phyloP scores from a whole-genome alignment of 306 rosid species.

The Fragaria iinumae region DNA sequence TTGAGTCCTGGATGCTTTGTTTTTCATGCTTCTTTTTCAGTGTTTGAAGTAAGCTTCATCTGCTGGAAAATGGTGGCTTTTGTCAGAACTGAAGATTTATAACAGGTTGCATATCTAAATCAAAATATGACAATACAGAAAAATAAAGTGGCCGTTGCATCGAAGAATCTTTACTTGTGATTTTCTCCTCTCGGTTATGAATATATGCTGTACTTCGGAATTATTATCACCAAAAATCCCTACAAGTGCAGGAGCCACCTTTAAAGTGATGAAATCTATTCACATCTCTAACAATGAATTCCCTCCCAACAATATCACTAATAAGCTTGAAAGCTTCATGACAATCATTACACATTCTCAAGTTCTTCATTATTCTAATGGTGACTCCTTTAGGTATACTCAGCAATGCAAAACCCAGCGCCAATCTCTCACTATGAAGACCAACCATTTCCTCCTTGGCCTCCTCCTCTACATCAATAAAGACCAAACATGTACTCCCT shows the following conservation, averaged over 20 bases:
- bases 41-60: neutral
- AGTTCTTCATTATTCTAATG: constrained; percentile 80
- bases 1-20: neutral
- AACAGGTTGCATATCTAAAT: neutral
- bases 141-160: neutral
- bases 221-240: constrained; percentile 61
- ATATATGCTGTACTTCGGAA: neutral
- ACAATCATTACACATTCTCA: constrained; percentile 77
- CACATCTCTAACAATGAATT: constrained; percentile 70
- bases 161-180: neutral
- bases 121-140: neutral
- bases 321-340: constrained; percentile 75
- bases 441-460: constrained; percentile 62
- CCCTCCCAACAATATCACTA: constrained; percentile 70
- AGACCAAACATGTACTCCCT: constrained; percentile 62
- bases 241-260: constrained; percentile 54
- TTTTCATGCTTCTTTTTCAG: neutral
- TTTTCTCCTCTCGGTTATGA: neutral
- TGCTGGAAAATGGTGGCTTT: neutral
- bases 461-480: constrained; percentile 73
- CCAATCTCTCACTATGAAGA: constrained; percentile 82
- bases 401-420: constrained; percentile 74
- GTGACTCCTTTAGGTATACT: constrained; percentile 59
- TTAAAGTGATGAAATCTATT: constrained; percentile 88
- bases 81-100: neutral